Percentiles rank a stretch among this genome's conserved stretches.
Evolutionary conservation across 2,329 filamentous ascomycete species (phyloP).

Genomic region (Dactylellina drechsleri): DNA sequence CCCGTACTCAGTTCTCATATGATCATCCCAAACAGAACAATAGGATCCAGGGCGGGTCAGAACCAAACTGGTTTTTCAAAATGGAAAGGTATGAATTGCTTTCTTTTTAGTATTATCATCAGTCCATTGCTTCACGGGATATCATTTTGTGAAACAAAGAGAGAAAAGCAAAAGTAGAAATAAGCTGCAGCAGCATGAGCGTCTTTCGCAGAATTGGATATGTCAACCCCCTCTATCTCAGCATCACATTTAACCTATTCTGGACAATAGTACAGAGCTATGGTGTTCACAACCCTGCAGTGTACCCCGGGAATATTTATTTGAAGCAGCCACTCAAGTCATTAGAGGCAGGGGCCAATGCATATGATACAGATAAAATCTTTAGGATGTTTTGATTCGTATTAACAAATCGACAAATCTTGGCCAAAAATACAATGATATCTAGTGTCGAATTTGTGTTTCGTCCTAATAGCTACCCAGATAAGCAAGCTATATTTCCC

Average conservation of each 20-base stretch:
- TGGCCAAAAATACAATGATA: too few species aligned
- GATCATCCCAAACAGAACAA: constrained; percentile 15
- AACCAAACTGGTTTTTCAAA: too few species aligned
- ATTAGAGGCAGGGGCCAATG: not conserved
- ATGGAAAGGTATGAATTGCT: not conserved
- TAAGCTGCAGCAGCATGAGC: not conserved
- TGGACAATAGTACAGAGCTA: too few species aligned
- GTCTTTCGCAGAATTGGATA: not conserved
- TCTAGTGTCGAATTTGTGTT: too few species aligned
- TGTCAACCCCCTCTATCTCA: too few species aligned
- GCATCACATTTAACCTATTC: too few species aligned
- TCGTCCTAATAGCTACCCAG: too few species aligned
- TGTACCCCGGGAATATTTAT: not conserved
- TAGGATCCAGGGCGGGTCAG: not conserved
- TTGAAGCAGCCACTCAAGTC: constrained; percentile 26
- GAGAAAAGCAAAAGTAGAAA: constrained; percentile 10
- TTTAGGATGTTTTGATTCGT: constrained; percentile 13
- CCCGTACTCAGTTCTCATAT: constrained; percentile 10
- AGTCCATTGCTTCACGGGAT: constrained; percentile 14
- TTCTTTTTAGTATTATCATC: not conserved
- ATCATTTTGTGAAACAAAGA: constrained; percentile 23
- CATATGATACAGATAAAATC: constrained; percentile 12
- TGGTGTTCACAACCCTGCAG: not conserved
- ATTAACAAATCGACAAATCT: too few species aligned
- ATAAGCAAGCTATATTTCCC: too few species aligned